A percentile compares a stretch with the other conserved stretches of the same genome.
Evolutionary conservation across 257 asterid genomes (phyloP).

Genomic region (Solanum pennellii): DNA sequence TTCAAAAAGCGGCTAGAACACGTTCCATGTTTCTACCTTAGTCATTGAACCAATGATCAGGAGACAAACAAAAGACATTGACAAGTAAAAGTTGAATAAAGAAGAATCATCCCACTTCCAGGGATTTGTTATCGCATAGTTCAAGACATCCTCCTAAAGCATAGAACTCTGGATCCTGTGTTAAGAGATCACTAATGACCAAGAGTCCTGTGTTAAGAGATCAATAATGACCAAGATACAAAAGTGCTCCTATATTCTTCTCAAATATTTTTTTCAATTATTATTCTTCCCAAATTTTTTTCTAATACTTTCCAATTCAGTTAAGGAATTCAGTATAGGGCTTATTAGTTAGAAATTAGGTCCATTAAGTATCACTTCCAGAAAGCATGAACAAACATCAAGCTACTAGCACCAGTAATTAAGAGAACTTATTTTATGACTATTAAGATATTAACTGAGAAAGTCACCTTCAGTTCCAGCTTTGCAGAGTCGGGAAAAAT

Average conservation of each 20-base stretch:
- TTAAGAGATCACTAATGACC: neutral
- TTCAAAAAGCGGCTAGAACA: neutral
- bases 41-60: neutral
- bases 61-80: neutral
- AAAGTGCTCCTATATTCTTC: neutral
- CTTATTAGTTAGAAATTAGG: neutral
- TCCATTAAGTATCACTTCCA: neutral
- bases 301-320: neutral
- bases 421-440: neutral
- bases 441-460: neutral
- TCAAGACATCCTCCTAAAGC: neutral
- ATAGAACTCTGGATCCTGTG: neutral
- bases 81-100: neutral
- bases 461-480: constrained; percentile 78
- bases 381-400: neutral
- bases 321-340: neutral
- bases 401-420: neutral
- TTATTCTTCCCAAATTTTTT: neutral
- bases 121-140: neutral
- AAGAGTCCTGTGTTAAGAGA: neutral
- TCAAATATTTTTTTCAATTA: neutral
- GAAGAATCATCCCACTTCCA: neutral
- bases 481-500: constrained; percentile 97
- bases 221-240: neutral
- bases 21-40: neutral